Evolutionary conservation across 192 early-diverging fungal genomes (phyloP), one percentile per base, ranked within the genome.

Genomic region (Coemansia sp.): DNA sequence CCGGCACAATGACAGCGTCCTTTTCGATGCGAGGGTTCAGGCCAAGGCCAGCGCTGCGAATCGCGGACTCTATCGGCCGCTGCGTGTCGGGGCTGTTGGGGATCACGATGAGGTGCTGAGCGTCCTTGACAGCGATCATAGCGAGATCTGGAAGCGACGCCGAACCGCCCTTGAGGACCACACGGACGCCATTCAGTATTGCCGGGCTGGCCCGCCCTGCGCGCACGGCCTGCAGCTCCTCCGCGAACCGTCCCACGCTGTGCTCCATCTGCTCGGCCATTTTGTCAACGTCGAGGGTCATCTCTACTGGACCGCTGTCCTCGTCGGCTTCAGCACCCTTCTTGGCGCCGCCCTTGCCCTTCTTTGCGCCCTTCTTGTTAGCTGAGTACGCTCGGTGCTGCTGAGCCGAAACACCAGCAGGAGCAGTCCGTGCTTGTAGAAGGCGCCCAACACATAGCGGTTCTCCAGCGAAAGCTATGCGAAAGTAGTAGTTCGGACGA

Each of bases 51-150:
- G 93, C 86, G 45, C 80, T 81, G 59, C 92, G 89, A 64, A 96
- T 92, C 2, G 92, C 85, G 42, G 91, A 88, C 51, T 94, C 93
- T 14, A 93, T 89, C 2, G 82, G 61, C 53, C 70, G 60, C 15
- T 77, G 74, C 85, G 93, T 89, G 36, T 91, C 91, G 36, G 85
- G 72, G 59, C 92, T 89, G 65, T 91, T 89, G 14, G 94, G 82
- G 32, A 89, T 87, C 12, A 96, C 92, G 60, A 94, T 67, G 47
- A 96, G 77, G 17, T 88, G 91, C 59, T 94, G 90, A 29, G 92
- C 88, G 56, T 96, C 93, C 71, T 94, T 93, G 68, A 94, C 85
- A 17, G 89, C 83, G 6, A 96, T 83, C 71, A 91, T 89, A 2
- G 93, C 91, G 19, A 94, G 58, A 37, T 90, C 88, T 1, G 85